Conservation (phyloP, 2,329 filamentous ascomycete genomes). For the Colletotrichum scovillei region DNA sequence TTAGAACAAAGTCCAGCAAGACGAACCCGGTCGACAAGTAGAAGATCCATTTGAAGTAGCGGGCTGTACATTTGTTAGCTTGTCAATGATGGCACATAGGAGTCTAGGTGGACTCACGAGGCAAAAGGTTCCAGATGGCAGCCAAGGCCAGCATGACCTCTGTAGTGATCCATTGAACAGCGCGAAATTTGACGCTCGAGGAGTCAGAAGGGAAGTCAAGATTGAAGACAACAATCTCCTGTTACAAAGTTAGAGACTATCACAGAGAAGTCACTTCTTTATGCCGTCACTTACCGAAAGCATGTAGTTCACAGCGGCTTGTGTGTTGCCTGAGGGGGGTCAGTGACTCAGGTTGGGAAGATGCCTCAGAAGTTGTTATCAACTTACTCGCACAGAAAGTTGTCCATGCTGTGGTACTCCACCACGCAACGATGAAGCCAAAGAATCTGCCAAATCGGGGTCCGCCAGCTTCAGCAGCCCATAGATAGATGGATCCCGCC, state of each 20-base stretch:
- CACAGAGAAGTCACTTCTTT: background rate
- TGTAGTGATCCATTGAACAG: slow-evolving; percentile 70
- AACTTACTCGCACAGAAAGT: slow-evolving; percentile 63
- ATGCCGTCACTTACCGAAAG: slow-evolving; percentile 53
- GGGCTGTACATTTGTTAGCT: slow-evolving; percentile 43
- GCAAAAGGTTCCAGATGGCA: slow-evolving; percentile 60
- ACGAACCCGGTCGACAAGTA: slow-evolving; percentile 61
- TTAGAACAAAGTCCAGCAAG: slow-evolving; percentile 67
- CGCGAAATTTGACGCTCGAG: slow-evolving; percentile 66
- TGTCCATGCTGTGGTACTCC: slow-evolving; percentile 72
- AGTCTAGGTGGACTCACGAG: slow-evolving; percentile 53
- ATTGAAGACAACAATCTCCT: slow-evolving; percentile 69
- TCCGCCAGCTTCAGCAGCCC: slow-evolving; percentile 70
- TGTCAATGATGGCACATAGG: accelerated
- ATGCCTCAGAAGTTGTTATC: background rate
- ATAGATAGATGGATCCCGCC: slow-evolving; percentile 70
- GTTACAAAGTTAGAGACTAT: background rate
- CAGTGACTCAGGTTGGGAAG: background rate
- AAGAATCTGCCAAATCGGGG: slow-evolving; percentile 65
- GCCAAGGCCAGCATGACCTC: slow-evolving; percentile 63
- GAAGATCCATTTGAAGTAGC: slow-evolving; percentile 61
- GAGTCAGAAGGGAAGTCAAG: slow-evolving; percentile 65
- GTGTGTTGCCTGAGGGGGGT: slow-evolving; percentile 54
- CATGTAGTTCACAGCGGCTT: slow-evolving; percentile 63
- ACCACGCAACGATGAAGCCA: slow-evolving; percentile 73